Conservation (phyloP, 2,329 filamentous ascomycete species). For the Dothistroma pini region DNA sequence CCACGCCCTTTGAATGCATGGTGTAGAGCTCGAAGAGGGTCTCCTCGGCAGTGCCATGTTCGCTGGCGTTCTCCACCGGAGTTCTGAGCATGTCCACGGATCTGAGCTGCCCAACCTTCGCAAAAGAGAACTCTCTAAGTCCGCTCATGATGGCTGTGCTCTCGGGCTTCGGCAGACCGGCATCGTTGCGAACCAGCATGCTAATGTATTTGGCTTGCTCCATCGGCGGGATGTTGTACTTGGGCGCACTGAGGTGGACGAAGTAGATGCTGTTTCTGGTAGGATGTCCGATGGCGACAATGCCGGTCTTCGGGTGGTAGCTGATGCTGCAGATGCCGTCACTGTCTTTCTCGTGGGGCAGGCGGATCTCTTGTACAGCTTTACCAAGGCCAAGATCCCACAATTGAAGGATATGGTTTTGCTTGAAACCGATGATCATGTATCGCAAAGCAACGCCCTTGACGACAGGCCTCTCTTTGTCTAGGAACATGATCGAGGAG, state of each 20-base stretch:
- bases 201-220: slow-evolving; percentile 86
- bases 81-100: slow-evolving; percentile 84
- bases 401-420: slow-evolving; percentile 96
- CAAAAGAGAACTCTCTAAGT: slow-evolving; percentile 90
- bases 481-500: slow-evolving; percentile 90
- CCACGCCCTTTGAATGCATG: slow-evolving; percentile 97
- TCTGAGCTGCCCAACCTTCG: slow-evolving; percentile 77
- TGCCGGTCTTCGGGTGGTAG: slow-evolving; percentile 88
- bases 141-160: slow-evolving; percentile 97
- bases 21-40: slow-evolving; percentile 91
- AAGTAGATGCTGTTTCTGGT: slow-evolving; percentile 98
- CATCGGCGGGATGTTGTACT: slow-evolving; percentile 76
- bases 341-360: slow-evolving; percentile 75
- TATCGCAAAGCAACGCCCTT: slow-evolving; percentile 89
- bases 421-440: slow-evolving; percentile 96
- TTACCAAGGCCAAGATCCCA: slow-evolving; percentile 97
- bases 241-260: slow-evolving; percentile 88
- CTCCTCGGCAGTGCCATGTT: slow-evolving; percentile 58
- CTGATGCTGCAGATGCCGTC: slow-evolving; percentile 97
- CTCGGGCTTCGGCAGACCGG: slow-evolving; percentile 75
- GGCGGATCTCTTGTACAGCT: slow-evolving; percentile 93
- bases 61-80: slow-evolving; percentile 54
- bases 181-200: slow-evolving; percentile 68
- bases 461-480: slow-evolving; percentile 90
- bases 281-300: slow-evolving; percentile 92